Conservation (phyloP, 2,329 filamentous ascomycete species). For the Colletotrichum euphorbiae region DNA sequence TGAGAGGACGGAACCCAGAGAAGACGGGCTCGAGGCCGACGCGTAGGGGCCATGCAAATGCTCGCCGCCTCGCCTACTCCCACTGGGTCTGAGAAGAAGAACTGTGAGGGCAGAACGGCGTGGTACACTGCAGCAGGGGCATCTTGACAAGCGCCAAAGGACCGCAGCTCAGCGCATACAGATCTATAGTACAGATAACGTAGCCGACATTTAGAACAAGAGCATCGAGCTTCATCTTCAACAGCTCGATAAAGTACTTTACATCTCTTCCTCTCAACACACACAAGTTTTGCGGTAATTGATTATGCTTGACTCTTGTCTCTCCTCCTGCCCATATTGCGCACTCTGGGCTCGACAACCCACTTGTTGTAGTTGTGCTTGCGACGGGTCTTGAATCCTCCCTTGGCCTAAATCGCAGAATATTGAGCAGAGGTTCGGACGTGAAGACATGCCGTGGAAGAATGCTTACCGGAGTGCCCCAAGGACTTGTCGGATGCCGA, state of each 20-base stretch:
- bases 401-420: conserved; percentile 69
- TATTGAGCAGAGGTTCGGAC: conserved; percentile 45
- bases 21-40: background rate
- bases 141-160: conserved; percentile 6
- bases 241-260: background rate
- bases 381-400: conserved; percentile 90
- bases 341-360: conserved; percentile 83
- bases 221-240: background rate
- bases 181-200: conserved; percentile 37
- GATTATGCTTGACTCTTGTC: conserved; percentile 58
- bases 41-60: background rate
- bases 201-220: conserved; percentile 33
- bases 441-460: background rate
- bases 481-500: conserved; percentile 92
- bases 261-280: background rate
- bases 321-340: conserved; percentile 92
- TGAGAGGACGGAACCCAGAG: background rate
- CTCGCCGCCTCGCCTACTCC: no score
- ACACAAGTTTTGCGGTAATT: background rate
- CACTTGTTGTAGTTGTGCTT: conserved; percentile 93
- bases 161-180: conserved; percentile 3
- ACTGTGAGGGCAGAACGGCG: background rate
- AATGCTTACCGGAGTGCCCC: conserved; percentile 88
- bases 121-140: background rate
- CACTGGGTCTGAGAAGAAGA: background rate